Conservation (phyloP, 192 early-diverging fungal species). For the Pilobolus umbonatus region DNA sequence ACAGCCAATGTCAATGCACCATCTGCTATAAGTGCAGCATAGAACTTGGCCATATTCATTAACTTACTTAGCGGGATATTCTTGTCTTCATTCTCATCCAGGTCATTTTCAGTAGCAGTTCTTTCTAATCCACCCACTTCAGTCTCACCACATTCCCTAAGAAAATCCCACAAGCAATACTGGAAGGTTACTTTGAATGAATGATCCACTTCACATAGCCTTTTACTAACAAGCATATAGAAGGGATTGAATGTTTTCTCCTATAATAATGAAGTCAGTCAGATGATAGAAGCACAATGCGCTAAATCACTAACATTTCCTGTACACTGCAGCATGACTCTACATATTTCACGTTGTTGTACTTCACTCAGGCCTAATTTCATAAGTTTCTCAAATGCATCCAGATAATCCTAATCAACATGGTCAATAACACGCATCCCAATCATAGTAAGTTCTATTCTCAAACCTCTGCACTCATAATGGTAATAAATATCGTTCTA, state of each 20-base stretch:
- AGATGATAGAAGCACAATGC: not conserved
- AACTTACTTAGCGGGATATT: constrained; percentile 64
- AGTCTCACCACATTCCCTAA: constrained; percentile 79
- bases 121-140: constrained; percentile 70
- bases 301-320: constrained; percentile 68
- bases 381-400: constrained; percentile 83
- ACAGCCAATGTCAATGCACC: constrained; percentile 71
- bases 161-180: constrained; percentile 93
- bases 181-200: constrained; percentile 88
- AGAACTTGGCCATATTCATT: constrained; percentile 83
- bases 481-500: constrained; percentile 83
- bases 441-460: not conserved
- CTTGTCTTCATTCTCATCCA: constrained; percentile 32
- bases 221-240: constrained; percentile 81
- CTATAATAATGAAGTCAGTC: constrained; percentile 24
- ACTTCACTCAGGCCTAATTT: constrained; percentile 82
- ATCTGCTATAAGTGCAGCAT: constrained; percentile 70
- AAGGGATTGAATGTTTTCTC: constrained; percentile 92
- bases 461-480: constrained; percentile 89
- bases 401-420: constrained; percentile 73
- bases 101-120: constrained; percentile 29
- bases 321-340: constrained; percentile 88
- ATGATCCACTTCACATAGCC: constrained; percentile 72
- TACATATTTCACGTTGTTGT: constrained; percentile 92
- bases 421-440: not conserved